phyloP scores from a whole-genome alignment of 2,329 filamentous ascomycete species.

The Cladosporium sp. region DNA sequence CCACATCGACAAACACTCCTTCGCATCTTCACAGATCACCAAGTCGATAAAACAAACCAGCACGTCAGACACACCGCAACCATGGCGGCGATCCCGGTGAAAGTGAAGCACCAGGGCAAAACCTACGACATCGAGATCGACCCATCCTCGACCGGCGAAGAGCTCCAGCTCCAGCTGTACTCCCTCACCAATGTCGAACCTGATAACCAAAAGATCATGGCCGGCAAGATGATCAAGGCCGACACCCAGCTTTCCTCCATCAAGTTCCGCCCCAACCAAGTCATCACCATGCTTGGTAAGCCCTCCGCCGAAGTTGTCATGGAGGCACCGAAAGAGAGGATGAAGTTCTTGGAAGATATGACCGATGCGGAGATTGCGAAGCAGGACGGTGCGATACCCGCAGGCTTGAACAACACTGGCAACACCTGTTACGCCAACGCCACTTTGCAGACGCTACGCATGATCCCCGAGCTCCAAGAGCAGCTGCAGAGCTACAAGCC shows the following conservation, averaged over 20 bases:
- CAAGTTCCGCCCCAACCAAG: slow-evolving; percentile 80
- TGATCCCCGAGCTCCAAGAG: slow-evolving; percentile 86
- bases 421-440: slow-evolving; percentile 99
- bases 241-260: slow-evolving; percentile 83
- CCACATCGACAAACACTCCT: background rate
- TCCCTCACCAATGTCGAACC: slow-evolving; percentile 95
- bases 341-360: slow-evolving; percentile 97
- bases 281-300: slow-evolving; percentile 96
- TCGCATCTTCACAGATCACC: background rate
- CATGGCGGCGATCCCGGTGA: slow-evolving; percentile 49
- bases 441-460: slow-evolving; percentile 84
- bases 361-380: slow-evolving; percentile 87
- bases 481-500: slow-evolving; percentile 65
- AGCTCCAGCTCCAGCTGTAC: slow-evolving; percentile 93
- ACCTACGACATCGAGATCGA: slow-evolving; percentile 94
- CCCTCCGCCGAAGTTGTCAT: slow-evolving; percentile 65
- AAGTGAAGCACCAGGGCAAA: slow-evolving; percentile 93
- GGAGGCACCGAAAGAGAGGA: slow-evolving; percentile 72
- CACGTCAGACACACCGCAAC: slow-evolving; percentile 10
- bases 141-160: slow-evolving; percentile 77
- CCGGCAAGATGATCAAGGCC: slow-evolving; percentile 95
- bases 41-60: background rate
- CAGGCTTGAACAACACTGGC: slow-evolving; percentile 86
- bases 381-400: slow-evolving; percentile 79
- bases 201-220: slow-evolving; percentile 90